Evolutionary conservation across 2,329 filamentous ascomycete genomes (phyloP).

Genomic region (Claviceps sp.): DNA sequence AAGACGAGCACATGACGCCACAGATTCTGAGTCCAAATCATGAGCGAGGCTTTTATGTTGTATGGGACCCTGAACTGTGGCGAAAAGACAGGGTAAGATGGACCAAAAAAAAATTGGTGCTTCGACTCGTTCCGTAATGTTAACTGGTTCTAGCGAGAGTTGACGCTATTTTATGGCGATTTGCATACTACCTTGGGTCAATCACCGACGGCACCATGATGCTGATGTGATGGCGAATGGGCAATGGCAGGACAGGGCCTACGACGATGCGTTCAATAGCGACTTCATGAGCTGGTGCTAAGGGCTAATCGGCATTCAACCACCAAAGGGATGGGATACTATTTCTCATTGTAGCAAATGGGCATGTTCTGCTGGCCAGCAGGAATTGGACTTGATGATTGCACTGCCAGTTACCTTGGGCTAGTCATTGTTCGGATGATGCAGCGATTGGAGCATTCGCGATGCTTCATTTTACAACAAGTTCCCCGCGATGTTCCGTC

Average conservation of each 20-base stretch:
- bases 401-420: conserved; percentile 15
- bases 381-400: conserved; percentile 12
- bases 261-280: conserved; percentile 6
- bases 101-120: conserved; percentile 26
- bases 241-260: neutral
- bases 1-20: conserved; percentile 52
- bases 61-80: conserved; percentile 52
- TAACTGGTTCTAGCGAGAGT: conserved; percentile 38
- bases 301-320: conserved; percentile 18
- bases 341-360: conserved; percentile 16
- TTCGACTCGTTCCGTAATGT: conserved; percentile 4
- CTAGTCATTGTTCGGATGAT: conserved; percentile 6
- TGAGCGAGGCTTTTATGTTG: conserved; percentile 53
- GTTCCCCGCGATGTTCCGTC: neutral
- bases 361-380: conserved; percentile 16
- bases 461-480: neutral
- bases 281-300: conserved; percentile 10
- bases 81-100: conserved; percentile 48
- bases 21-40: conserved; percentile 43
- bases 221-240: neutral
- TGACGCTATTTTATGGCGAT: conserved; percentile 48
- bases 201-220: conserved; percentile 16
- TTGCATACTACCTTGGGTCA: conserved; percentile 36
- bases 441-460: conserved; percentile 4
- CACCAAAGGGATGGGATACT: conserved; percentile 15